A percentile compares a stretch with the other conserved stretches of the same genome.
Evolutionary conservation across 495 filamentous ascomycete genomes (phyloP).

Genomic region (Geoglossum glabrum): DNA sequence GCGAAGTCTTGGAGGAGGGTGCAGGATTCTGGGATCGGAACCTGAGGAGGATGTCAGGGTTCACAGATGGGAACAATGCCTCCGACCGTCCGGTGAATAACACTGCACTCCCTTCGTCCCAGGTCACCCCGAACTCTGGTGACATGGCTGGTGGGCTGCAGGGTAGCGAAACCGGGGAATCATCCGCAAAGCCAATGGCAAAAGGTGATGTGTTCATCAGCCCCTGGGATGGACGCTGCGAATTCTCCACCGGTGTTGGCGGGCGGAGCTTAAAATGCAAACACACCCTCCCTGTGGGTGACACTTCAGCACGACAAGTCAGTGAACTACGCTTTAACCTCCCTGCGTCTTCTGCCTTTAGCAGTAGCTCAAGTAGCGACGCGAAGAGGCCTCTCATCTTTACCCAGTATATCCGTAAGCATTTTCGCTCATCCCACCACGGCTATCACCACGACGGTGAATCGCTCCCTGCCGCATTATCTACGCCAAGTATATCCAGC

Average conservation of each 20-base stretch:
- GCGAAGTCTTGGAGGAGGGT: background rate
- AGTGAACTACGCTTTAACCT: conserved; percentile 84
- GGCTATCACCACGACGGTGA: background rate
- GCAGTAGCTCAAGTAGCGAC: background rate
- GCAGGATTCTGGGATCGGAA: background rate
- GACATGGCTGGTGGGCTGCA: background rate
- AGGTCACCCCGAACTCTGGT: background rate
- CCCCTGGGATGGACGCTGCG: conserved; percentile 74
- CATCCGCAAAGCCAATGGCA: conserved; percentile 17
- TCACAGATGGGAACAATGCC: background rate
- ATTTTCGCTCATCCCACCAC: background rate
- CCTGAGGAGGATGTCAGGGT: background rate
- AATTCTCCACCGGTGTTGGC: conserved; percentile 54
- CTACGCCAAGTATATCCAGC: background rate
- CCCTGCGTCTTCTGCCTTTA: conserved; percentile 22
- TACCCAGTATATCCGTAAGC: background rate
- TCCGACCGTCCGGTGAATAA: background rate
- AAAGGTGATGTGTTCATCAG: conserved; percentile 36
- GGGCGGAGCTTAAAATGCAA: conserved; percentile 60
- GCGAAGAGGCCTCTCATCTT: background rate
- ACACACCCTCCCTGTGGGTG: conserved; percentile 25
- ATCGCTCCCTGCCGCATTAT: conserved; percentile 1
- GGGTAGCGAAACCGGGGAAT: background rate
- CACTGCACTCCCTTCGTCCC: background rate
- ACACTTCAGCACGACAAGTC: conserved; percentile 16